These are phyloP conservation scores for Pilobolus umbonatus DNA, from an alignment of 192 early-diverging fungal species.

Conservation along the genomic window DNA sequence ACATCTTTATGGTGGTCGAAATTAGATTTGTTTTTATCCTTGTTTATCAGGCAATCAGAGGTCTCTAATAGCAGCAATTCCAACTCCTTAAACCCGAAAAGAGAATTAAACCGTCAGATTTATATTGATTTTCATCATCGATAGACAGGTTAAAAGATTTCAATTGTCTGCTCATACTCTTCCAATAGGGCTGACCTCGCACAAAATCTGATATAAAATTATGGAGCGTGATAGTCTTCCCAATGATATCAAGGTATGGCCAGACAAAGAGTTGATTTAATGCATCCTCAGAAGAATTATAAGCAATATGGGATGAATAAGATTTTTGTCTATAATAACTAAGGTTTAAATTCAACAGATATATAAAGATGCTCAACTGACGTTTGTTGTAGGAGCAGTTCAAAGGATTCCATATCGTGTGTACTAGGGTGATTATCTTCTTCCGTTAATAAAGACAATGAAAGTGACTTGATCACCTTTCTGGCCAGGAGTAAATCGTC, in stretches of 20 bases:
- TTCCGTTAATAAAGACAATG: not conserved
- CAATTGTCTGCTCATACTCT: not conserved
- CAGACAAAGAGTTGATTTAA: conserved; percentile 3
- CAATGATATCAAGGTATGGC: not conserved
- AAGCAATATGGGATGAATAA: not conserved
- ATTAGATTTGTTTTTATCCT: not conserved
- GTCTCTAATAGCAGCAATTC: not conserved
- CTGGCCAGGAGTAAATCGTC: not conserved
- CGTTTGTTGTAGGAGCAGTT: not conserved
- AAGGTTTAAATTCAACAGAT: too few species aligned
- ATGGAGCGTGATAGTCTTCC: not conserved
- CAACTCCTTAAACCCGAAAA: conserved; percentile 5
- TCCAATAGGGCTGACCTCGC: not conserved
- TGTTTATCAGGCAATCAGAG: not conserved
- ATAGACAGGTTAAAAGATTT: not conserved
- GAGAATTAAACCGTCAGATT: not conserved
- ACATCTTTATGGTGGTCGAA: conserved; percentile 6
- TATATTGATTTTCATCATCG: not conserved
- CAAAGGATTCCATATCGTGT: not conserved
- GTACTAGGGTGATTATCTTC: not conserved
- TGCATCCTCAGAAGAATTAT: not conserved
- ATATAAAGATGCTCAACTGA: not conserved
- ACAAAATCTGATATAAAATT: not conserved
- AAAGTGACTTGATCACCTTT: not conserved
- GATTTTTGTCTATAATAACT: conserved; percentile 1